These are phyloP conservation scores for Talaromyces albobiverticillius DNA, from an alignment of 2,329 filamentous ascomycete species.

Conservation along the genomic window DNA sequence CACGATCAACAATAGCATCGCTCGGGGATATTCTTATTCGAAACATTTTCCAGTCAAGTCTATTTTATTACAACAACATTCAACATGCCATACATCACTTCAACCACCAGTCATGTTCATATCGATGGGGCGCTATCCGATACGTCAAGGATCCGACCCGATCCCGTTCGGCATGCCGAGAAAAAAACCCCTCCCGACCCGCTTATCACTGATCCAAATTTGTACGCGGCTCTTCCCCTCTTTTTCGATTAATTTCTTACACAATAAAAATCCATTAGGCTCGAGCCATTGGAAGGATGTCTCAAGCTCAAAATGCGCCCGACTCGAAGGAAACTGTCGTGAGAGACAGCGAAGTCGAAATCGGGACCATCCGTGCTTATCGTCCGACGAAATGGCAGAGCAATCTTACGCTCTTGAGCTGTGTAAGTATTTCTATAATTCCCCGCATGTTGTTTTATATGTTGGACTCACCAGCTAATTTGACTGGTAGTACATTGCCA, in stretches of 20 bases:
- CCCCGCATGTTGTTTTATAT: background rate
- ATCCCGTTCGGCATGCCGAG: background rate
- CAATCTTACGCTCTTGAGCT: constrained; percentile 28
- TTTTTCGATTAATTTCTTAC: background rate
- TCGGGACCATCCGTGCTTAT: constrained; percentile 12
- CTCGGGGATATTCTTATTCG: no score
- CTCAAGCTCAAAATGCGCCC: no score
- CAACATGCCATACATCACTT: no score
- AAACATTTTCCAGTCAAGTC: no score
- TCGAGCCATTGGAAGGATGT: no score
- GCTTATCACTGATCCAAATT: background rate
- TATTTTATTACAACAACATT: no score
- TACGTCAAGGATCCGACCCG: background rate
- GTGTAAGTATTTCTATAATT: constrained; percentile 20
- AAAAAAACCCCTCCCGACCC: background rate
- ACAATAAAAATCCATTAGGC: background rate
- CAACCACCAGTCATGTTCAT: no score
- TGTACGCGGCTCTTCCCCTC: background rate
- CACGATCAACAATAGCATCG: no score
- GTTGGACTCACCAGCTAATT: background rate
- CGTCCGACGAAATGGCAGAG: constrained; percentile 25
- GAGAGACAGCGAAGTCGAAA: background rate
- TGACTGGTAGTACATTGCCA: constrained; percentile 26
- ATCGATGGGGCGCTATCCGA: no score
- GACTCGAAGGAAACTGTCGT: background rate